Conservation (phyloP, 768 basidiomycete species). For the Boletus subcaerulescens region DNA sequence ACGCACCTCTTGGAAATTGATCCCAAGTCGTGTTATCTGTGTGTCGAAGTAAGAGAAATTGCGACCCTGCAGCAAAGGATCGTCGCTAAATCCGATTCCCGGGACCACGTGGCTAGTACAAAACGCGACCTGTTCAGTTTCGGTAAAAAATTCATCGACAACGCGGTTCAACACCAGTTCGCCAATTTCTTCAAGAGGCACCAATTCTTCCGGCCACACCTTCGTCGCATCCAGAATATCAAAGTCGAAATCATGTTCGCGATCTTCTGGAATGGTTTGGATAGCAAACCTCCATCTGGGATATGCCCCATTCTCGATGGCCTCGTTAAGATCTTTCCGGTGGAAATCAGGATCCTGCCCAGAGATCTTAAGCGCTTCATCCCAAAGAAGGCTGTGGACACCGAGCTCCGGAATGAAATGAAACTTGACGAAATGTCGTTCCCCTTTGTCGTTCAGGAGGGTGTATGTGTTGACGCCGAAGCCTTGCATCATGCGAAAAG, state of each 20-base stretch:
- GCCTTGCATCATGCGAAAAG: constrained; percentile 86
- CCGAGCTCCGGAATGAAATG: constrained; percentile 82
- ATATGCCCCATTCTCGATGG: constrained; percentile 66
- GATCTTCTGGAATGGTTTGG: constrained; percentile 55
- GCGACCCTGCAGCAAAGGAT: constrained; percentile 78
- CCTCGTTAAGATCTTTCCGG: constrained; percentile 81
- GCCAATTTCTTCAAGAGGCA: constrained; percentile 76
- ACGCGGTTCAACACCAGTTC: constrained; percentile 63
- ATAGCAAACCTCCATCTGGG: constrained; percentile 82
- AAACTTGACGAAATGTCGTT: constrained; percentile 85
- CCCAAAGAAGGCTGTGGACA: constrained; percentile 83
- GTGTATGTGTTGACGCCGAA: constrained; percentile 87
- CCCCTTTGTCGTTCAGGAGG: constrained; percentile 60
- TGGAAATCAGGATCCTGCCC: constrained; percentile 93
- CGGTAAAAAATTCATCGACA: constrained; percentile 78
- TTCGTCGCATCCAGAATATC: constrained; percentile 88
- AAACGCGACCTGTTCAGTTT: constrained; percentile 88
- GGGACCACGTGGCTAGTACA: constrained; percentile 65
- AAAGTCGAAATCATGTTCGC: constrained; percentile 82
- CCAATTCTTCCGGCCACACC: constrained; percentile 77
- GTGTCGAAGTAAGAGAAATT: constrained; percentile 90
- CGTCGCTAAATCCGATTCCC: constrained; percentile 69
- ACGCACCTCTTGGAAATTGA: constrained; percentile 70
- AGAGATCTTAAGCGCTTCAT: constrained; percentile 79
- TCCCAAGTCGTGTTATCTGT: constrained; percentile 73